phyloP scores from a whole-genome alignment of 352 stramenopile genomes.

The Globisporangium spinosum region DNA sequence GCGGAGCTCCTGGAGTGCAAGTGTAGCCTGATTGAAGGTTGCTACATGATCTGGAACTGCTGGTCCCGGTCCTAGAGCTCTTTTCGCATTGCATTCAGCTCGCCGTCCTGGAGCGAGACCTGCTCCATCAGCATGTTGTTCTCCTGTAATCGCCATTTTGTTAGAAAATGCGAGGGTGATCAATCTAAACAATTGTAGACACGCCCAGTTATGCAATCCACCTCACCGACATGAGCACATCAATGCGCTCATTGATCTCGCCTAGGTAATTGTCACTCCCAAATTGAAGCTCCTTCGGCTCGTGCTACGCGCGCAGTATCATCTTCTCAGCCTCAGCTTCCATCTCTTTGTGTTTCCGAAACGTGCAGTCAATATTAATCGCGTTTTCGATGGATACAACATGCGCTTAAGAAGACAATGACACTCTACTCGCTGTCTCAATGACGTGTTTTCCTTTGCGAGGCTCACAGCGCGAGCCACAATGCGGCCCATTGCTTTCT shows the following conservation, averaged over 20 bases:
- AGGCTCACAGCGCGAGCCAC: conserved; percentile 40
- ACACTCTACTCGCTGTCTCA: conserved; percentile 49
- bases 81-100: conserved; percentile 59
- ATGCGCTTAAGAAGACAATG: not conserved
- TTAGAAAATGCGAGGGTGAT: not conserved
- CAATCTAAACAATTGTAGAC: not conserved
- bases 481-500: conserved; percentile 56
- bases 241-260: conserved; percentile 76
- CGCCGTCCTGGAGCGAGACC: conserved; percentile 70
- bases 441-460: conserved; percentile 58
- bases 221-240: conserved; percentile 71
- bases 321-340: conserved; percentile 51
- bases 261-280: conserved; percentile 51
- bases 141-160: conserved; percentile 31
- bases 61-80: conserved; percentile 60
- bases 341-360: conserved; percentile 43
- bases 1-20: conserved; percentile 61
- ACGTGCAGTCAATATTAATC: not conserved
- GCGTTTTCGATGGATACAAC: not conserved
- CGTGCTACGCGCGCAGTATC: conserved; percentile 45
- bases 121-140: conserved; percentile 84
- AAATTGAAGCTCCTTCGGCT: conserved; percentile 28
- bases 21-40: conserved; percentile 74
- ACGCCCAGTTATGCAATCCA: not conserved
- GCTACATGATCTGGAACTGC: conserved; percentile 65